phyloP scores from a whole-genome alignment of 257 asterid genomes.

The Rauvolfia tetraphylla region DNA sequence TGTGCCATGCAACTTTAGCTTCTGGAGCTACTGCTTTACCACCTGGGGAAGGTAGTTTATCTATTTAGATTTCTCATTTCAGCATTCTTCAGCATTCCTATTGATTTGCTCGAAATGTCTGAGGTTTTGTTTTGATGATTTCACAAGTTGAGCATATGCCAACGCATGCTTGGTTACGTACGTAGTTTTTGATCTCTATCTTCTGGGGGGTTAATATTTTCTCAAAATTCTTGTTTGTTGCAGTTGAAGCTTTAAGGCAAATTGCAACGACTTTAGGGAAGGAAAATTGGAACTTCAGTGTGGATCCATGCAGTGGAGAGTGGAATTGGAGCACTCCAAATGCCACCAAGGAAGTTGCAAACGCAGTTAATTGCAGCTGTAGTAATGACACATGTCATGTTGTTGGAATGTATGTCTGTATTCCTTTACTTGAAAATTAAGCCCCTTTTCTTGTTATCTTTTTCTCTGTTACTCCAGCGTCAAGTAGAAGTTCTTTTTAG shows the following conservation, averaged over 20 bases:
- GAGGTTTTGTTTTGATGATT: too few relatives aligned
- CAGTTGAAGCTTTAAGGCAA: constrained; percentile 18
- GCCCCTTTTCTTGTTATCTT: not conserved
- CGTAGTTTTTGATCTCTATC: not conserved
- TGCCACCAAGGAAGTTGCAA: constrained; percentile 14
- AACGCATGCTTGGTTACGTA: too few relatives aligned
- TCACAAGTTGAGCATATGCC: too few relatives aligned
- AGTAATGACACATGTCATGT: constrained; percentile 28
- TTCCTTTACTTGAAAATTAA: not conserved
- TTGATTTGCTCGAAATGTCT: too few relatives aligned
- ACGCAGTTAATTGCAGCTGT: constrained; percentile 27
- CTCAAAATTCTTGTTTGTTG: not conserved
- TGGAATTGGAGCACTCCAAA: not conserved
- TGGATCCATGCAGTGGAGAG: not conserved
- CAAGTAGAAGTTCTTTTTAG: too few relatives aligned
- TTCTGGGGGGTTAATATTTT: not conserved
- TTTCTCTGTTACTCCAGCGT: too few relatives aligned
- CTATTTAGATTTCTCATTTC: too few relatives aligned
- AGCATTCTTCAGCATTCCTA: too few relatives aligned
- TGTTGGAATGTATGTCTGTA: constrained; percentile 22
- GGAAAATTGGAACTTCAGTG: constrained; percentile 25
- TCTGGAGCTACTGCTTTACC: constrained; percentile 6
- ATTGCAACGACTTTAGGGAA: constrained; percentile 23
- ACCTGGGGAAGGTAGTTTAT: constrained; percentile 9
- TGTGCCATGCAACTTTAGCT: not conserved